Evolutionary conservation across 805 yeast species (phyloP).

Genomic region (Kuraishia hungarica): DNA sequence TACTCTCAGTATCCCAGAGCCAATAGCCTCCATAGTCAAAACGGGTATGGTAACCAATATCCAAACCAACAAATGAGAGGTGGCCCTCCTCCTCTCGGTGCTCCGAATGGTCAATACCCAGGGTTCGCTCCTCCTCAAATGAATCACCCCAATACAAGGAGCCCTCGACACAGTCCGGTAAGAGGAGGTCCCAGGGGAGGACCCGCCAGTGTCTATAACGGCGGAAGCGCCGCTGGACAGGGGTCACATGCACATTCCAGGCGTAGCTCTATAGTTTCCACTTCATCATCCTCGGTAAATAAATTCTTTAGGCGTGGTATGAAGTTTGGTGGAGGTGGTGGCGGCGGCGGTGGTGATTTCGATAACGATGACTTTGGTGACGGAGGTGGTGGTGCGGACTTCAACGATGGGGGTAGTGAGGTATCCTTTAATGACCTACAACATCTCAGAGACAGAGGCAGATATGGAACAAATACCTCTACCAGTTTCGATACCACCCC

Average conservation of each 20-base stretch:
- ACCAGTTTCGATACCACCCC: constrained; percentile 52
- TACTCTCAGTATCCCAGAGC: constrained; percentile 31
- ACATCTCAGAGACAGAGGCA: constrained; percentile 56
- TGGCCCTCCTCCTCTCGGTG: constrained; percentile 6
- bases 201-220: constrained; percentile 4
- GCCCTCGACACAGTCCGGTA: background rate
- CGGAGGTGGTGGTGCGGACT: constrained; percentile 18
- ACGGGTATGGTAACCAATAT: constrained; percentile 8
- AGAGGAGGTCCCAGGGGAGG: background rate
- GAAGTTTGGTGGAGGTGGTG: constrained; percentile 16
- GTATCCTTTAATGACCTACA: constrained; percentile 60
- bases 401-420: constrained; percentile 23
- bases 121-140: constrained; percentile 1
- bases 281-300: constrained; percentile 23
- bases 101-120: constrained; percentile 3
- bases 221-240: background rate
- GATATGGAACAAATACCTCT: constrained; percentile 41
- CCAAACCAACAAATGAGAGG: constrained; percentile 1
- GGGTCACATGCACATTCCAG: constrained; percentile 9
- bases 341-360: constrained; percentile 15
- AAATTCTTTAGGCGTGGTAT: constrained; percentile 32
- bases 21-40: constrained; percentile 4
- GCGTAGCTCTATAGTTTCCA: constrained; percentile 17
- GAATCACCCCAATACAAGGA: background rate
- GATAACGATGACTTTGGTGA: constrained; percentile 18